Evolutionary conservation across 495 filamentous ascomycete genomes (phyloP).

Genomic region (Lasiosphaeris hirsuta): DNA sequence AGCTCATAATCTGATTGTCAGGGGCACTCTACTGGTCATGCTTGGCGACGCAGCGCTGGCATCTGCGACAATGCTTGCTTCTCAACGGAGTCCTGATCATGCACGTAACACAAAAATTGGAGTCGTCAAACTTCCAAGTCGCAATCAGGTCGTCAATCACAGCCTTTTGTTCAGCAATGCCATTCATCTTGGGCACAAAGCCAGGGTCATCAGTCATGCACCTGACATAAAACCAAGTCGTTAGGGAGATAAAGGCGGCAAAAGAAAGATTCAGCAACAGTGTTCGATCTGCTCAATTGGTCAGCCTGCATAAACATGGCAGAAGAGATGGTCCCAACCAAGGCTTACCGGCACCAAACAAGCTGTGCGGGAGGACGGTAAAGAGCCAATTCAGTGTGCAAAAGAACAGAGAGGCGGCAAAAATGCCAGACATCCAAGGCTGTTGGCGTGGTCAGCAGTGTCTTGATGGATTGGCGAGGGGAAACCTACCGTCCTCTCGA

Average conservation of each 20-base stretch:
- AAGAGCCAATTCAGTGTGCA: constrained; percentile 73
- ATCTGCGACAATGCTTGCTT: constrained; percentile 92
- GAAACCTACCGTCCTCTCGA: constrained; percentile 76
- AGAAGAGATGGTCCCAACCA: neutral
- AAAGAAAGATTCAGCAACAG: constrained; percentile 76
- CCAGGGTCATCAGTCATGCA: constrained; percentile 89
- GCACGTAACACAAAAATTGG: constrained; percentile 88
- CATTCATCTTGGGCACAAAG: constrained; percentile 88
- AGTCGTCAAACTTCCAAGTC: constrained; percentile 85
- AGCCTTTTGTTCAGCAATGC: constrained; percentile 80
- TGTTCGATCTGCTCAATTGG: constrained; percentile 38
- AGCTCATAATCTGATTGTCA: neutral
- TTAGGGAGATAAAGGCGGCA: constrained; percentile 57
- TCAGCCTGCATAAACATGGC: neutral
- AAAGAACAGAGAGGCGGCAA: constrained; percentile 82
- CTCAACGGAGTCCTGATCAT: constrained; percentile 89
- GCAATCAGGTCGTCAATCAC: constrained; percentile 80
- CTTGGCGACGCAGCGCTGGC: constrained; percentile 88
- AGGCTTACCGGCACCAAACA: constrained; percentile 27
- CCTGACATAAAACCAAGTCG: constrained; percentile 78
- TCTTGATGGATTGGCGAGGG: constrained; percentile 14
- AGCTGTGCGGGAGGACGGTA: constrained; percentile 65
- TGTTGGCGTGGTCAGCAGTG: constrained; percentile 28
- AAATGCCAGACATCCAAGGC: constrained; percentile 92
- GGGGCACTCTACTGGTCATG: constrained; percentile 82